Evolutionary conservation across 2,329 filamentous ascomycete genomes (phyloP).

Genomic region (Gnomoniopsis smithogilvyi): DNA sequence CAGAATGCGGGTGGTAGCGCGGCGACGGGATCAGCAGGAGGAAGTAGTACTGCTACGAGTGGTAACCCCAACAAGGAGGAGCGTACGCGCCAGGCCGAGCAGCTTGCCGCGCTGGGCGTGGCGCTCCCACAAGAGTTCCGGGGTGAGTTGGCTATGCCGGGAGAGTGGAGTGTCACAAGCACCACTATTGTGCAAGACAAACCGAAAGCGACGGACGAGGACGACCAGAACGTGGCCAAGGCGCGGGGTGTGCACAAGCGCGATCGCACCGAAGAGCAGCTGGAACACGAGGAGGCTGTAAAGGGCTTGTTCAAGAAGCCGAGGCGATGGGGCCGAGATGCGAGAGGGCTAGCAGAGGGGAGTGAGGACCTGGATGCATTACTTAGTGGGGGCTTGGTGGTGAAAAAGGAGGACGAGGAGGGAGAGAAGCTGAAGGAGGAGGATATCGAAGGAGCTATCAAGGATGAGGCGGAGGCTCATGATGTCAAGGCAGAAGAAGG

Average conservation of each 20-base stretch:
- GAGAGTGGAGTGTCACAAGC: conserved; percentile 78
- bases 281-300: conserved; percentile 58
- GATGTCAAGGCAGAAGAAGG: conserved; percentile 38
- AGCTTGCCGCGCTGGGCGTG: conserved; percentile 84
- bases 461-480: conserved; percentile 26
- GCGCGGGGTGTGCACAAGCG: conserved; percentile 62
- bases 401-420: conserved; percentile 26
- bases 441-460: conserved; percentile 18
- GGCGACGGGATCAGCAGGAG: background rate
- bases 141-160: conserved; percentile 79
- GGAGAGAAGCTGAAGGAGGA: conserved; percentile 29
- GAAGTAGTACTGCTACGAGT: background rate
- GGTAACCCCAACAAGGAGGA: conserved; percentile 52
- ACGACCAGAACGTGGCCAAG: conserved; percentile 40
- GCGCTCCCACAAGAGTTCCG: conserved; percentile 76
- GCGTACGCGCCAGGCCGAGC: conserved; percentile 78
- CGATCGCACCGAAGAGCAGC: conserved; percentile 55
- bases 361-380: conserved; percentile 60
- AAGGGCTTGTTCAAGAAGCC: conserved; percentile 59
- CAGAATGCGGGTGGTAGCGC: conserved; percentile 20
- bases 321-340: conserved; percentile 51
- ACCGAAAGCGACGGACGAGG: conserved; percentile 22
- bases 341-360: conserved; percentile 45
- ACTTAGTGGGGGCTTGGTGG: conserved; percentile 36
- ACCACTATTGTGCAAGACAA: conserved; percentile 53